phyloP scores from a whole-genome alignment of 148 eudicot species.

The Gaultheria prostrata region DNA sequence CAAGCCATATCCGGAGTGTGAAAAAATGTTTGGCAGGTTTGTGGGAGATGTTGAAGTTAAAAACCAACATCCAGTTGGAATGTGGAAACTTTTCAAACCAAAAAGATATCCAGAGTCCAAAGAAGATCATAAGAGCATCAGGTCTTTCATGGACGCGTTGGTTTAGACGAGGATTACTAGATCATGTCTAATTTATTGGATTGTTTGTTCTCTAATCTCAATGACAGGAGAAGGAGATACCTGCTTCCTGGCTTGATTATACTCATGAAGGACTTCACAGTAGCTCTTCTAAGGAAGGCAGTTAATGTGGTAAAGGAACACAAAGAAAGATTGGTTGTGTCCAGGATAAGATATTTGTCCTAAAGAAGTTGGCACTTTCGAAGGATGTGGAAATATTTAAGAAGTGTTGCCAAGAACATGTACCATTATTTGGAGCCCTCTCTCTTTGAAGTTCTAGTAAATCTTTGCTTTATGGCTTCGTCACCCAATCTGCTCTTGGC shows the following conservation, averaged over 20 bases:
- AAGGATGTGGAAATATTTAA: background rate
- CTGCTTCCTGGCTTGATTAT: background rate
- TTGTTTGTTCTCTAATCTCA: background rate
- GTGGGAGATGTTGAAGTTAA: conserved; percentile 31
- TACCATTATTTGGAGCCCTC: background rate
- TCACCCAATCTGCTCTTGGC: background rate
- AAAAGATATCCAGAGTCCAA: conserved; percentile 33
- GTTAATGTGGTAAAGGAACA: background rate
- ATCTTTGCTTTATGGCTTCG: background rate
- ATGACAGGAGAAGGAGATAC: background rate
- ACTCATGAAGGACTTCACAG: background rate
- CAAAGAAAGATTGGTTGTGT: background rate
- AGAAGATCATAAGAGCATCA: conserved; percentile 54
- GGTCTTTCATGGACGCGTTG: conserved; percentile 45
- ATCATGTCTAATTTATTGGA: background rate
- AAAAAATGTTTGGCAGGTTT: conserved; percentile 69
- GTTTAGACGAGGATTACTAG: conserved; percentile 16
- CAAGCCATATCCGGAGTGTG: conserved; percentile 94
- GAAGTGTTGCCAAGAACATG: background rate
- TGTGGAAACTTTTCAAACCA: conserved; percentile 79
- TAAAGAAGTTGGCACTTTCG: background rate
- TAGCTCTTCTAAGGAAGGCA: background rate
- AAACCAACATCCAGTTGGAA: conserved; percentile 64
- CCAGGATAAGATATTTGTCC: background rate
- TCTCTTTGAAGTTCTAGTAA: background rate